phyloP scores from a whole-genome alignment of 495 filamentous ascomycete genomes.

The Daldinia concentrica region DNA sequence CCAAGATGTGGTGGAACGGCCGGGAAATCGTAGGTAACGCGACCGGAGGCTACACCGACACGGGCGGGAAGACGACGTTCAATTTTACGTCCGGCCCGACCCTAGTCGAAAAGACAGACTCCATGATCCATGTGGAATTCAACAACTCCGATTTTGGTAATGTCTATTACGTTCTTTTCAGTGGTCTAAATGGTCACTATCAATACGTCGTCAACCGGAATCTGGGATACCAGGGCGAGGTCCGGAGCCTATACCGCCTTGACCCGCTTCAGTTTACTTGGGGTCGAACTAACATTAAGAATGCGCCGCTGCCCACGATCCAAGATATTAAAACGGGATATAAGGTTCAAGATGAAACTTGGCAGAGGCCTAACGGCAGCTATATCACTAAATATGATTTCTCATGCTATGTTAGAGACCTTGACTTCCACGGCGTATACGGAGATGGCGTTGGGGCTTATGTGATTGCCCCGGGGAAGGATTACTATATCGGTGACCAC shows the following conservation, averaged over 20 bases:
- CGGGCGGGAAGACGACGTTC: neutral
- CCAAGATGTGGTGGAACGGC: conserved; percentile 2
- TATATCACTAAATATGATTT: neutral
- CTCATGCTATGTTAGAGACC: neutral
- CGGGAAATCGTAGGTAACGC: conserved; percentile 4
- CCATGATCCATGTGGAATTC: neutral
- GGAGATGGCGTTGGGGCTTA: neutral
- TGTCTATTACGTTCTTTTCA: neutral
- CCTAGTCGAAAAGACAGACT: neutral
- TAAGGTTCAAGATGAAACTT: neutral
- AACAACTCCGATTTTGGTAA: neutral
- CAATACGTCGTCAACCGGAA: neutral
- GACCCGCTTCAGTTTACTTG: neutral
- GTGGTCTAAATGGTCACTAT: neutral
- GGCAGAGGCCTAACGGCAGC: neutral
- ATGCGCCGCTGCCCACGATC: neutral
- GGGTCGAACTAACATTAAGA: neutral
- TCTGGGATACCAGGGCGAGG: neutral
- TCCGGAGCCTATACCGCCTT: neutral
- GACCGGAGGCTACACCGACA: neutral
- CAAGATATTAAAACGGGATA: neutral
- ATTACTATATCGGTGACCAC: neutral
- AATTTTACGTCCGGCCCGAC: conserved; percentile 5
- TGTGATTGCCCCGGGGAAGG: neutral
- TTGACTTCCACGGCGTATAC: neutral